Conservation (phyloP, 495 filamentous ascomycete species). For the Aspergillus hancockii region DNA sequence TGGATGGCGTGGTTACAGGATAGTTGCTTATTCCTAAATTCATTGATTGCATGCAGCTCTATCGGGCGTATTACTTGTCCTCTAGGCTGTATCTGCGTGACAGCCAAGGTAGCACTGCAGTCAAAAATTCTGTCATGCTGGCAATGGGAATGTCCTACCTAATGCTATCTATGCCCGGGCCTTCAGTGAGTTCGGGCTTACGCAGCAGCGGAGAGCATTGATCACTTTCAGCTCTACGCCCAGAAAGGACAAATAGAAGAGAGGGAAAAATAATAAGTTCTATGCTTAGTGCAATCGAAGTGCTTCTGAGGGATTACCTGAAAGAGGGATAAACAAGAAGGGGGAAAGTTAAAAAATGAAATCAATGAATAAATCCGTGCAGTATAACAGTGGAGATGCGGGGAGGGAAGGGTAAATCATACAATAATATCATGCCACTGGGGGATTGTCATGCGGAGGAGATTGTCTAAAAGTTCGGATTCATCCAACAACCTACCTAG, state of each 20-base stretch:
- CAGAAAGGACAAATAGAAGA: too few species aligned
- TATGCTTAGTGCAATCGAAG: background rate
- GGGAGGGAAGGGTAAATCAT: background rate
- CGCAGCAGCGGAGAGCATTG: background rate
- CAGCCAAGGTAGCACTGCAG: background rate
- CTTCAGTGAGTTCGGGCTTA: background rate
- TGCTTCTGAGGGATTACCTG: too few species aligned
- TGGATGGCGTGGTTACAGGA: background rate
- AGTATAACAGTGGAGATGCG: background rate
- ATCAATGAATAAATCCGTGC: background rate
- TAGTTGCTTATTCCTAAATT: background rate
- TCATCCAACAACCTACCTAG: background rate
- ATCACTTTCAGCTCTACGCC: background rate
- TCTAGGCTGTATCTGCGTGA: background rate
- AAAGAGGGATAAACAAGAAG: background rate
- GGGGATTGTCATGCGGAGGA: slow-evolving; percentile 4
- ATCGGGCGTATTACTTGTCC: background rate
- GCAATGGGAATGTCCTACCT: background rate
- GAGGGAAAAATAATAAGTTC: background rate
- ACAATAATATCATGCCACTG: slow-evolving; percentile 5
- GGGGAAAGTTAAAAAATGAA: background rate
- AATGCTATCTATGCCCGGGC: background rate
- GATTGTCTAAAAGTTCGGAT: background rate
- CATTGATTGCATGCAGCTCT: background rate
- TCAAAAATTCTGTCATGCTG: background rate